Base-by-base conservation (phyloP, 1,284 basidiomycete genomes). In the Rhizoctonia solani region DNA sequence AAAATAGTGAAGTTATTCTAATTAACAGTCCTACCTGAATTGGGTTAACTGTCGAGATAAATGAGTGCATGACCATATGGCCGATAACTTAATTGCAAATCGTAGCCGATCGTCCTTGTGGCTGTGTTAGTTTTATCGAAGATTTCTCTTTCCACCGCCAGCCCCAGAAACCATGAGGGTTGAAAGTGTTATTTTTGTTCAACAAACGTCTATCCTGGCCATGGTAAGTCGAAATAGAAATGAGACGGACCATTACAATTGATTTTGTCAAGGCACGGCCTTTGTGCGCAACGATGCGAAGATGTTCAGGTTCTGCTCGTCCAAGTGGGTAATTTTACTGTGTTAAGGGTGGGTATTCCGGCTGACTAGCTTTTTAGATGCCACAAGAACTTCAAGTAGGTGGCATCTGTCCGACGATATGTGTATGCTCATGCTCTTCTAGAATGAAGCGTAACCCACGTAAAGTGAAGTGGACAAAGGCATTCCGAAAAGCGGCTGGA, bases 381-480 rank as follows among this genome's bases (percentile, higher is more conserved):
- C 77, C 92, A 96, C 78, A 98, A 98, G 80, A 98, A 97, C 80
- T 98, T 98, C 86, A 98, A 98, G 92, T 93, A 73, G 72, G 82
- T 72, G n/a, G 13, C 21, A 59, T 42, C 13, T 58, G 29, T n/a
- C 42, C 25, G 46, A 11, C 32, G 29, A 11, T 34, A 59, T 55
- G 6, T 58, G 69, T 1, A 30, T 69, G 54, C 74, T 67, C 69
- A 47, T 32, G 16, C 30, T 61, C 53, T 68, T 56, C 4, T 74
- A 96, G 94, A 81, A 98, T 99, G 96, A 99, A 99, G 83, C 90
- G 97, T 56, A 99, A 99, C 81, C 97, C 97, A 54, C 88, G 97
- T 72, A 99, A 99, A 81, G 95, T 99, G 56, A 86, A 93, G 74
- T 99, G 97, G 97, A 99, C 97, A 65, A 99, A 99, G 80, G 97